Conservation (phyloP, 2,329 filamentous ascomycete species). For the Coniochaeta sp. region DNA sequence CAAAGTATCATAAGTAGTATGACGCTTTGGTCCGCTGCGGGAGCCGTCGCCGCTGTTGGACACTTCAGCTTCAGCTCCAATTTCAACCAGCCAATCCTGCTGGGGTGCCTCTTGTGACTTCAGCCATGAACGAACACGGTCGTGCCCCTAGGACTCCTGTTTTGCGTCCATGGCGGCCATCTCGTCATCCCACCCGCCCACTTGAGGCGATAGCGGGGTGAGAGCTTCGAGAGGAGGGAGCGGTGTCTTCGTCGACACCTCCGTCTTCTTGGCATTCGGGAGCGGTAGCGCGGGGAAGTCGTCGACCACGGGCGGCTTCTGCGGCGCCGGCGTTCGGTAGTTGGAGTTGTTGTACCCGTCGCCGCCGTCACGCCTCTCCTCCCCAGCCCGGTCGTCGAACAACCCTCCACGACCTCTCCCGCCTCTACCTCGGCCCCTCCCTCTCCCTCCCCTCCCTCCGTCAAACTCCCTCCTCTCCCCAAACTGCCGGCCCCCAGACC, state of each 20-base stretch:
- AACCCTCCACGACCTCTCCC: slow-evolving; percentile 12
- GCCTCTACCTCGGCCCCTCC: slow-evolving; percentile 14
- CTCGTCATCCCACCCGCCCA: slow-evolving; percentile 52
- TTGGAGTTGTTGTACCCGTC: background rate
- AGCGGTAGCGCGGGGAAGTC: slow-evolving; percentile 34
- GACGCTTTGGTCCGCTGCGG: too few relatives aligned
- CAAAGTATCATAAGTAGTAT: too few relatives aligned
- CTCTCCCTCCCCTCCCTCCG: slow-evolving; percentile 13
- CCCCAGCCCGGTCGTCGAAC: slow-evolving; percentile 8
- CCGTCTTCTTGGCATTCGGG: slow-evolving; percentile 18
- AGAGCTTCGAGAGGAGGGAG: slow-evolving; percentile 8
- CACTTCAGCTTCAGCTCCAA: too few relatives aligned
- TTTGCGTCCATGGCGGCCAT: slow-evolving; percentile 43
- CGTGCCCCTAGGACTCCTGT: slow-evolving; percentile 3
- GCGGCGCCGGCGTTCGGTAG: slow-evolving; percentile 9
- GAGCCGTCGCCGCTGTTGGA: background rate
- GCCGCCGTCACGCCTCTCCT: background rate
- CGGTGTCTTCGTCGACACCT: slow-evolving; percentile 12
- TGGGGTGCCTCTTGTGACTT: background rate
- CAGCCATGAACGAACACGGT: background rate
- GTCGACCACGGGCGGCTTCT: slow-evolving; percentile 24
- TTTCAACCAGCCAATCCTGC: background rate
- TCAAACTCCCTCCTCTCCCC: slow-evolving; percentile 17
- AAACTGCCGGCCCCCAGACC: too few relatives aligned
- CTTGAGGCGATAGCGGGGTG: slow-evolving; percentile 27